A percentile compares a stretch with the other conserved stretches of the same genome.
Conservation (phyloP, 345 rosid genomes). For the Firmiana major region DNA sequence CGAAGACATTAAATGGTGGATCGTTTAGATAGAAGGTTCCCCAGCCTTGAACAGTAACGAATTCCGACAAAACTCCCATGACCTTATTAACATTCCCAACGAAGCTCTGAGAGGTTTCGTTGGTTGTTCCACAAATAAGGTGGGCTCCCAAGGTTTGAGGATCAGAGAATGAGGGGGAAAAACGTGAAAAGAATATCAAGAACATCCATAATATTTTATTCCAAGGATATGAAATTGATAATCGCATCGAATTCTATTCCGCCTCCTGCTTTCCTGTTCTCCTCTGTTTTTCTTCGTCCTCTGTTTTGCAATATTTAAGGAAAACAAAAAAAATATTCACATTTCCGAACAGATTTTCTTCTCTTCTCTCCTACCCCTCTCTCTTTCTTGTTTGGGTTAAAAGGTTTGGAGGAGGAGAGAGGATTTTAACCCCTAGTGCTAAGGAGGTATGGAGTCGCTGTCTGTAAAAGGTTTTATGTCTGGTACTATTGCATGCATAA, state of each 20-base stretch:
- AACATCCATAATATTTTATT: neutral
- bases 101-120: neutral
- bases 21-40: neutral
- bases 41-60: neutral
- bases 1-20: neutral
- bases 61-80: neutral
- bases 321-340: too few relatives aligned
- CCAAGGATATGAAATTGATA: neutral
- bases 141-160: neutral
- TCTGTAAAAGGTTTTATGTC: neutral
- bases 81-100: neutral
- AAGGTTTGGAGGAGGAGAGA: neutral
- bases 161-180: neutral
- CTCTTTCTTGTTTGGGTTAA: neutral
- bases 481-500: neutral
- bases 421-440: neutral
- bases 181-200: neutral
- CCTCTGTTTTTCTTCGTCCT: neutral
- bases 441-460: neutral
- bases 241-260: constrained; percentile 5
- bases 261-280: too few relatives aligned
- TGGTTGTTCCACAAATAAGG: neutral
- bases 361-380: neutral
- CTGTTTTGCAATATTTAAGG: neutral
- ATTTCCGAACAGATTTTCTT: neutral